Evolutionary conservation across 345 rosid species (phyloP), one percentile per base, ranked within the genome.

Genomic region (Populus ilicifolia): DNA sequence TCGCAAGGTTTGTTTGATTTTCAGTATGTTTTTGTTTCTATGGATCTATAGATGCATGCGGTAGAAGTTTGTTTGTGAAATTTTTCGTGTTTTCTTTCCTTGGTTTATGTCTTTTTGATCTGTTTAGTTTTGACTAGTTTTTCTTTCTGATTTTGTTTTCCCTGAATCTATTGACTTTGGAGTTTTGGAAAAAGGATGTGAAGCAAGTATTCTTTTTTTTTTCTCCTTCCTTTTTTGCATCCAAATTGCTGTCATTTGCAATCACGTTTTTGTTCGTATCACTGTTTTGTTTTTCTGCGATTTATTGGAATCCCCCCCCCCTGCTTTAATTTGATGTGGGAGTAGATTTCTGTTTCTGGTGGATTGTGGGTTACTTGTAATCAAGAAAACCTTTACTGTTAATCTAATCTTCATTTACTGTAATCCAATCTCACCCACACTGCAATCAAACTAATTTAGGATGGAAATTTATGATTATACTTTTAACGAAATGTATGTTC

Each of bases 1-100:
- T 62, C 85, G 85, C 82, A 75, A 82, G 85, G 85, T 82, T 38
- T 43, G 33, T 73, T 52, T n/a, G 4, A 11, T 29, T 10, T 61
- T 54, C 11, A 2, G 30, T 20, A 3, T 25, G 5, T 29, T 33
- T 21, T 70, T 62, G 17, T 7, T 8, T 18, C 35, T 52, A 39
- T 69, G 61, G 83, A 76, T 79, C 77, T 80, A 9, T 23, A 67
- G 70, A 21, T 39, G 69, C 48, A 7, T 38, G 59, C 23, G 5
- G 43, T 16, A 1, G 21, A 41, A 44, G 13, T 70, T 48, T 70
- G 44, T 21, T 21, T 21, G 61, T 59, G 29, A 25, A 10, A 9
- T 36, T 35, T 43, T 27, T 2, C 50, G 17, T 25, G 69, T 54
- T 66, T 66, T 16, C 25, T 29, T 78, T 43, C 39, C 17, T 35